A percentile compares a stretch with the other conserved stretches of the same genome.
Evolutionary conservation across 1,139 yeast species (phyloP).

Genomic region (Blastobotrys elegans): DNA sequence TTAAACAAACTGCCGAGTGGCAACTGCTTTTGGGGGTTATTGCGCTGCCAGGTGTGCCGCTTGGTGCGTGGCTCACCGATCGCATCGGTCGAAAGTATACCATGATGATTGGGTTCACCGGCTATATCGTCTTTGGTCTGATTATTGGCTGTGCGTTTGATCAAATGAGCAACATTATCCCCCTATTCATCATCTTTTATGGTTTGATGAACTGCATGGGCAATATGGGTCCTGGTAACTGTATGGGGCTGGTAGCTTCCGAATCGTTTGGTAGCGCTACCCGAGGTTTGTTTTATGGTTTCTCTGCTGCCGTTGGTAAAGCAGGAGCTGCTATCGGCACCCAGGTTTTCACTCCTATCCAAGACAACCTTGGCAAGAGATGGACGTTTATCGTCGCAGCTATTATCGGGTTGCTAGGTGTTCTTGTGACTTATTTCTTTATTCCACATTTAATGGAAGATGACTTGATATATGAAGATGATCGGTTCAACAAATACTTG

Average conservation of each 20-base stretch:
- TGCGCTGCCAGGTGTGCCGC: constrained; percentile 54
- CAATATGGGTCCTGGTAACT: constrained; percentile 74
- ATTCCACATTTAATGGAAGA: constrained; percentile 65
- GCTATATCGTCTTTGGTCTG: constrained; percentile 56
- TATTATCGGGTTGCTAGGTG: constrained; percentile 62
- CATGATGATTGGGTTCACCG: constrained; percentile 52
- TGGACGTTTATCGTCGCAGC: constrained; percentile 62
- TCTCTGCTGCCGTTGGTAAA: constrained; percentile 51
- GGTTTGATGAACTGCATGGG: constrained; percentile 58
- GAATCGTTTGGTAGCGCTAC: constrained; percentile 73
- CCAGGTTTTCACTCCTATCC: constrained; percentile 42
- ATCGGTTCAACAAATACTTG: constrained; percentile 56
- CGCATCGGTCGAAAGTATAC: constrained; percentile 54
- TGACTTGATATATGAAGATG: constrained; percentile 63
- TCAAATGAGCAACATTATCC: constrained; percentile 45
- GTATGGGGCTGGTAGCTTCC: constrained; percentile 62
- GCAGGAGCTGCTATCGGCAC: constrained; percentile 54
- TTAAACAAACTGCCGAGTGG: constrained; percentile 54
- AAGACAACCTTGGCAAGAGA: constrained; percentile 37
- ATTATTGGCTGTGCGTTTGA: constrained; percentile 53
- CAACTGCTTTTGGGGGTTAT: constrained; percentile 47
- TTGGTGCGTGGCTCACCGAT: constrained; percentile 53
- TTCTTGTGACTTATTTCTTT: constrained; percentile 53
- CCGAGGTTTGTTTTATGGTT: constrained; percentile 59
- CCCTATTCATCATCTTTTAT: constrained; percentile 53